Base-by-base conservation (phyloP, 176 grass and related monocot species). In the Calamus simplicifolius region DNA sequence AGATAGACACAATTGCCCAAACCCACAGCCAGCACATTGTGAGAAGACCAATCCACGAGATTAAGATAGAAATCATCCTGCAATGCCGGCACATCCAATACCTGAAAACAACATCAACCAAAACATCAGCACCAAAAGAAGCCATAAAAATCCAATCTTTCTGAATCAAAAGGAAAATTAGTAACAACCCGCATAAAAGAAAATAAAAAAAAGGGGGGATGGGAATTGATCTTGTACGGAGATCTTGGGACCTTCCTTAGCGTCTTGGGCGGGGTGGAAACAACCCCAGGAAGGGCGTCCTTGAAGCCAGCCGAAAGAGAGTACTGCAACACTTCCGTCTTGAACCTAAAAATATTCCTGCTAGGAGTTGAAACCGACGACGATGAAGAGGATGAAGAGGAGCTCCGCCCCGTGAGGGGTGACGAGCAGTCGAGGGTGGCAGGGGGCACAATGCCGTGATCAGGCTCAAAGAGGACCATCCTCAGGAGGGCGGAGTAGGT, bases 301-400 rank as follows among this genome's bases (percentile, higher is more conserved):
- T 92, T 79, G 59, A 98, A 91, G 5, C 88, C 75, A 21, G 73
- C 61, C 17, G 84, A 59, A 57, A 83, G 87, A 6, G 84, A 75
- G 31, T 50, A 71, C 51, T 79, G 27, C 0, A 79, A 84, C 49
- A 98, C 85, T 56, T 92, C 87, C 25, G 81, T 75, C 84, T 98
- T 98, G 79, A 85, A 98, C 53, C 84, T 69, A 69, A 98, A 98
- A 53, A 98, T 92, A 59, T 98, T 98, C 21, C 81, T 80, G 23
- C 63, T 80, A 3, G 79, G 59, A 0, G 86, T 73, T 18, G 74
- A 81, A 2, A 82, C 80, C n/a, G n/a, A n/a, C n/a, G n/a, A n/a
- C n/a, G n/a, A n/a, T n/a, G n/a, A n/a, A n/a, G n/a, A n/a, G n/a
- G n/a, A n/a, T n/a, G n/a, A n/a, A n/a, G n/a, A n/a, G n/a, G n/a